phyloP scores from a whole-genome alignment of 2,329 filamentous ascomycete genomes.

The Chrysoporthe cubensis region DNA sequence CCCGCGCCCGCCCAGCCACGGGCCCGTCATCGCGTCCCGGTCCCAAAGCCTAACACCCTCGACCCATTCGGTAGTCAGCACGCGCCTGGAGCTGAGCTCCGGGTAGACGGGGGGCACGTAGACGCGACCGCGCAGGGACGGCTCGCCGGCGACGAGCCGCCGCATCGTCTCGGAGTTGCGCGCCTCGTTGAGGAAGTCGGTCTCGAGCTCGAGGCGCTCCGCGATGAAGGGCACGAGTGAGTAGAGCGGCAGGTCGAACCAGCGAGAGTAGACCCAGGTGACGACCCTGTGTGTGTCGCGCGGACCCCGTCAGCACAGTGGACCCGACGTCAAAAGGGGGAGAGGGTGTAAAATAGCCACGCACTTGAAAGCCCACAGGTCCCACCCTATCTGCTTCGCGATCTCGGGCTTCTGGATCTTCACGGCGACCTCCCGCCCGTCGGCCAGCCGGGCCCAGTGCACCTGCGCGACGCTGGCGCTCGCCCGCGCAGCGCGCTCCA shows the following conservation, averaged over 20 bases:
- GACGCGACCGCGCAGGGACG: slow-evolving; percentile 75
- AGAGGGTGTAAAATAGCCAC: slow-evolving; percentile 33
- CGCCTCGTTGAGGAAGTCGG: slow-evolving; percentile 92
- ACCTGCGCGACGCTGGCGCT: slow-evolving; percentile 96
- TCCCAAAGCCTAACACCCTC: slow-evolving; percentile 94
- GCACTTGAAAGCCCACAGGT: slow-evolving; percentile 92
- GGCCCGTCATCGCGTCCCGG: slow-evolving; percentile 75
- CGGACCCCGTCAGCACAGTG: neutral
- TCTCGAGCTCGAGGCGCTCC: slow-evolving; percentile 89
- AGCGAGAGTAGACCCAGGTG: slow-evolving; percentile 78
- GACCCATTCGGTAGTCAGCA: slow-evolving; percentile 97
- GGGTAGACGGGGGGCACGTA: slow-evolving; percentile 87
- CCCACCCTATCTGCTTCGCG: slow-evolving; percentile 86
- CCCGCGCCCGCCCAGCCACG: slow-evolving; percentile 79
- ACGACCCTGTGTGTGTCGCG: slow-evolving; percentile 61
- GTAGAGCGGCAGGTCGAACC: slow-evolving; percentile 93
- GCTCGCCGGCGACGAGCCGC: slow-evolving; percentile 73
- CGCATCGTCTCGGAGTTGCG: slow-evolving; percentile 87
- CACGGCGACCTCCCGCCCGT: slow-evolving; percentile 90
- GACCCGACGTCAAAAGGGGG: neutral
- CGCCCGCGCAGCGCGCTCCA: slow-evolving; percentile 65
- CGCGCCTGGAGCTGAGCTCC: slow-evolving; percentile 78
- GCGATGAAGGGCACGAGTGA: slow-evolving; percentile 89
- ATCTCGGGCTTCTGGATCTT: slow-evolving; percentile 98
- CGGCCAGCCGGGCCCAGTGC: slow-evolving; percentile 85